Conservation (phyloP, 2,329 filamentous ascomycete species). For the Cladosporium colombiae region DNA sequence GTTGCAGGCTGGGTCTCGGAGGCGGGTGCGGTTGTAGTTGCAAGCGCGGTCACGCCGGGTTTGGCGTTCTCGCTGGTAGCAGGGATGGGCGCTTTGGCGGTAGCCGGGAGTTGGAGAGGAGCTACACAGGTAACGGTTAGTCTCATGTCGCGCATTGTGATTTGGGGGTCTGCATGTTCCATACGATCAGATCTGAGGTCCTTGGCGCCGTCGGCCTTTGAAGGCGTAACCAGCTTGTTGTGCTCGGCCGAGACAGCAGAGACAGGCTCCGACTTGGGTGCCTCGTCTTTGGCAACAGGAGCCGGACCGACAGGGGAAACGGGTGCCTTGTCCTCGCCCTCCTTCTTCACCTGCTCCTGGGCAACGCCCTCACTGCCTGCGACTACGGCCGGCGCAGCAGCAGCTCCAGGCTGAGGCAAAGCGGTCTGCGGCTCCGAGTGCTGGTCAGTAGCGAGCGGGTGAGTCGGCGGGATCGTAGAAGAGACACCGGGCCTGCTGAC, state of each 20-base stretch:
- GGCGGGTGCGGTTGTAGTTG: background rate
- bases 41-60: background rate
- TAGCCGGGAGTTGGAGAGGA: background rate
- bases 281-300: background rate
- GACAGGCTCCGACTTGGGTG: constrained; percentile 8
- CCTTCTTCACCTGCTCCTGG: background rate
- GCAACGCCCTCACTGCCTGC: background rate
- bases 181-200: constrained; percentile 12
- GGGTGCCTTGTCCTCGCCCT: background rate
- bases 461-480: constrained; percentile 18
- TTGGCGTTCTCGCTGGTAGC: constrained; percentile 14
- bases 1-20: constrained; percentile 20
- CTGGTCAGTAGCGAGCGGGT: constrained; percentile 19
- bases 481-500: constrained; percentile 5
- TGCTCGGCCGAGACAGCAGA: constrained; percentile 17
- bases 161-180: background rate
- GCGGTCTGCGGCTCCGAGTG: constrained; percentile 18
- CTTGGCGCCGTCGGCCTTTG: constrained; percentile 20
- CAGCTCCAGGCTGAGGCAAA: background rate
- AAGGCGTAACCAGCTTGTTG: constrained; percentile 13
- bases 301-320: constrained; percentile 8
- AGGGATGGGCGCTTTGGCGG: background rate
- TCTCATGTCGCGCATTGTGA: background rate
- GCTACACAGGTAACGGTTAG: background rate
- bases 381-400: background rate